These are phyloP conservation scores for Epichloe gansuensis DNA, from an alignment of 2,329 filamentous ascomycete species.

Conservation along the genomic window DNA sequence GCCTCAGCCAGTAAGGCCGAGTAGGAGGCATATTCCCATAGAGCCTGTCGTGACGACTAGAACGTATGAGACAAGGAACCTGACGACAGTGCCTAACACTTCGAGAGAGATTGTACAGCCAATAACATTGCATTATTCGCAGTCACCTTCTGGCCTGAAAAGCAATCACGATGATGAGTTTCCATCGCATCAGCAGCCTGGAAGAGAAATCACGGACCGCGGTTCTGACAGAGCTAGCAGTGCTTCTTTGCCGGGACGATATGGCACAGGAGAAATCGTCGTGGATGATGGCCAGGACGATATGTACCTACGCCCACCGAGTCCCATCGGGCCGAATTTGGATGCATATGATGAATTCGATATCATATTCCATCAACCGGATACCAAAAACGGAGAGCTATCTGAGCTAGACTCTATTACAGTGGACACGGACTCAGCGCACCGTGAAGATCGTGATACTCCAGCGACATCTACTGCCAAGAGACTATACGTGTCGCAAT, in stretches of 20 bases:
- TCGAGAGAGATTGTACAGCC: neutral
- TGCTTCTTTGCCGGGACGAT: neutral
- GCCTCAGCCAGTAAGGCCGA: neutral
- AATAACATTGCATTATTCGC: neutral
- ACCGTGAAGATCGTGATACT: conserved; percentile 8
- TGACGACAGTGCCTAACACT: neutral
- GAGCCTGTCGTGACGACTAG: neutral
- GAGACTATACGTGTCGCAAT: conserved; percentile 22
- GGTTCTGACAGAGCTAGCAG: neutral
- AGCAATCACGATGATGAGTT: neutral
- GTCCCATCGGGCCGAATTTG: conserved; percentile 13
- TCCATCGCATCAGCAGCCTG: neutral
- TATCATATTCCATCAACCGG: conserved; percentile 12
- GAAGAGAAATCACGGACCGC: neutral
- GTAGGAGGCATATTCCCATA: neutral
- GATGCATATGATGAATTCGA: conserved; percentile 19
- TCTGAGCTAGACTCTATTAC: conserved; percentile 19
- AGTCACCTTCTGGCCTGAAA: neutral
- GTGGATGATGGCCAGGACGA: neutral
- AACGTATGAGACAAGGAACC: neutral
- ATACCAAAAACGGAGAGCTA: conserved; percentile 16
- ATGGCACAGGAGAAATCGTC: neutral
- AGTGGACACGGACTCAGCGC: conserved; percentile 12
- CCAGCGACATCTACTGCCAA: conserved; percentile 10
- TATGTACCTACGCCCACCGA: conserved; percentile 3